Conservation (phyloP, 306 rosid species). For the Casuarina equisetifolia region DNA sequence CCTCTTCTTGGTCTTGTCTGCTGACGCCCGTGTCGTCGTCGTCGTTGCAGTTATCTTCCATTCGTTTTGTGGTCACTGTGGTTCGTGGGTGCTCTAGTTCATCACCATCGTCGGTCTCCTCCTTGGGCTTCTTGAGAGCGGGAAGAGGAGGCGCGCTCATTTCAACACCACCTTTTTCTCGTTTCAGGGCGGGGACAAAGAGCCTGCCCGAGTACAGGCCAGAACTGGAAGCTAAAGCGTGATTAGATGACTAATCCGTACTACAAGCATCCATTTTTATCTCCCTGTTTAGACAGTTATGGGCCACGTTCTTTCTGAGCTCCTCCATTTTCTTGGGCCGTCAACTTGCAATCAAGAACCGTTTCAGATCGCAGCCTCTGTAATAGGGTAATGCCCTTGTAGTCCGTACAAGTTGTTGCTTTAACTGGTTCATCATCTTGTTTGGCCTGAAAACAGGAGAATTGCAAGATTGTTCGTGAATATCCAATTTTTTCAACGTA, state of each 20-base stretch:
- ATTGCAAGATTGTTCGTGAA: not conserved
- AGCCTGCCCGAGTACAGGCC: no score
- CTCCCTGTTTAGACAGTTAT: no score
- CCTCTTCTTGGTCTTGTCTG: conserved; percentile 74
- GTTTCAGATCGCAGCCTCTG: not conserved
- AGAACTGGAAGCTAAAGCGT: no score
- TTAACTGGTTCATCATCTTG: not conserved
- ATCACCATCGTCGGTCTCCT: conserved; percentile 15
- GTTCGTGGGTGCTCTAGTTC: not conserved
- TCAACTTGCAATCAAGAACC: no score
- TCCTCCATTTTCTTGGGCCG: no score
- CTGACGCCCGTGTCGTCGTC: conserved; percentile 14
- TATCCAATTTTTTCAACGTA: not conserved
- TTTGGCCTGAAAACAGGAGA: not conserved
- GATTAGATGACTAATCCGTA: no score
- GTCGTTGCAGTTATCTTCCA: conserved; percentile 29
- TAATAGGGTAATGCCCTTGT: not conserved
- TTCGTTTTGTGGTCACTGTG: conserved; percentile 6
- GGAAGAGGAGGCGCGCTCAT: conserved; percentile 14
- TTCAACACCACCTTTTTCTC: not conserved
- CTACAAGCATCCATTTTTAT: no score
- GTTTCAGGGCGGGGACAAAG: not conserved
- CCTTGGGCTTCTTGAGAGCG: conserved; percentile 7
- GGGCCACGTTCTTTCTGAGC: no score
- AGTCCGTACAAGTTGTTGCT: not conserved